These are phyloP conservation scores for Salix koriyanagi DNA, from an alignment of 345 rosid genomes.

Conservation along the genomic window DNA sequence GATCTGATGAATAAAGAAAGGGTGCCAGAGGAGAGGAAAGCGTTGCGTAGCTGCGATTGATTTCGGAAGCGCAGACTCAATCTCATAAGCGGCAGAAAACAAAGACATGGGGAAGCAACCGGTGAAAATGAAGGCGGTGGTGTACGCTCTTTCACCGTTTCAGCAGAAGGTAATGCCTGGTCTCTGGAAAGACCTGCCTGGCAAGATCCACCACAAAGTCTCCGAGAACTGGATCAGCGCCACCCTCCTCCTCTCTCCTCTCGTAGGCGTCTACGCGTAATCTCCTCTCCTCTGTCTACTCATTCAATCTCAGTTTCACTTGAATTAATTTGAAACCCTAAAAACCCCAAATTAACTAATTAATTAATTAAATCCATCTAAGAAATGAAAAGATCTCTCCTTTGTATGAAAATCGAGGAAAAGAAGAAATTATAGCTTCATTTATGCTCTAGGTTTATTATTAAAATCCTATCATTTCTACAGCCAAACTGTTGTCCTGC, in stretches of 20 bases:
- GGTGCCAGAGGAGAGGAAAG: no score
- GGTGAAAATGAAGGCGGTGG: conserved; percentile 79
- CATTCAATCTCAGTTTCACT: background rate
- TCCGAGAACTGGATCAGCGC: conserved; percentile 83
- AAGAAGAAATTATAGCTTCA: no score
- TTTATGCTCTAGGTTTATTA: no score
- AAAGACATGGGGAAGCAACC: conserved; percentile 64
- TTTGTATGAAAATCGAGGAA: no score
- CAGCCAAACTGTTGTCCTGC: no score
- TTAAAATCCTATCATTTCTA: no score
- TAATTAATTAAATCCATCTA: no score
- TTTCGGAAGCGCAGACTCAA: no score
- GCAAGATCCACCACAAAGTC: conserved; percentile 77
- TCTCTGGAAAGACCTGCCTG: conserved; percentile 65
- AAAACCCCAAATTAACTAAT: no score
- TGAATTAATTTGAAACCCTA: no score
- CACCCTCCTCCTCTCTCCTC: conserved; percentile 58
- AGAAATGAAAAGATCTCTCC: no score
- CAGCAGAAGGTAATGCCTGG: conserved; percentile 78
- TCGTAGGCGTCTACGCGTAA: conserved; percentile 61
- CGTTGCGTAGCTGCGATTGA: background rate
- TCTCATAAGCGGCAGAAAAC: background rate
- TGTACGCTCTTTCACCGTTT: conserved; percentile 73
- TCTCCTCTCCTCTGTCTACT: background rate
- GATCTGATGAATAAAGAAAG: background rate